Evolutionary conservation across 805 yeast species (phyloP).

Genomic region (Clavispora asparagi): DNA sequence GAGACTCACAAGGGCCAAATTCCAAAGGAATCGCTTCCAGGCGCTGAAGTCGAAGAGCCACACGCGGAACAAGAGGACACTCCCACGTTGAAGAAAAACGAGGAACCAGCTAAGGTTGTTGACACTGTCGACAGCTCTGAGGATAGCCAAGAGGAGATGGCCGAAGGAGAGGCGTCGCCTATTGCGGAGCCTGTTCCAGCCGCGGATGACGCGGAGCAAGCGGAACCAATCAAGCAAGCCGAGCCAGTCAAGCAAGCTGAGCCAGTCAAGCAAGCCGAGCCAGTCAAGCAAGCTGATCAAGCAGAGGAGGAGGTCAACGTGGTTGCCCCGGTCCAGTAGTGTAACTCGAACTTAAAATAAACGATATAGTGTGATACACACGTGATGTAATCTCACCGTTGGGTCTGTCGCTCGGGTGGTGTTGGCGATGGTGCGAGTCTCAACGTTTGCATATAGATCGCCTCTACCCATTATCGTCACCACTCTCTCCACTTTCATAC

Average conservation of each 20-base stretch:
- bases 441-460: neutral
- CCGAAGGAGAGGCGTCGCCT: neutral
- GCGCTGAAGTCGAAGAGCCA: conserved; percentile 10
- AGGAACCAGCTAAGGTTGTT: neutral
- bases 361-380: neutral
- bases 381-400: too few species aligned
- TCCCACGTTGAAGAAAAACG: conserved; percentile 6
- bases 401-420: neutral
- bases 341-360: neutral
- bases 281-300: neutral
- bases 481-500: too few species aligned
- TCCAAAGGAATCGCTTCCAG: conserved; percentile 1
- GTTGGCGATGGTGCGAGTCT: neutral
- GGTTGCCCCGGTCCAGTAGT: neutral
- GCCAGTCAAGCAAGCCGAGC: neutral
- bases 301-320: neutral
- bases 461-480: neutral
- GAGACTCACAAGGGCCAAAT: conserved; percentile 12
- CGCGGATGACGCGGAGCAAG: too few species aligned
- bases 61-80: conserved; percentile 12
- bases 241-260: neutral
- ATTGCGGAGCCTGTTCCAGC: neutral
- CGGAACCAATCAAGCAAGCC: neutral
- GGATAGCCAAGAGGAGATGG: neutral
- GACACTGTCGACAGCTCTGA: conserved; percentile 1